phyloP scores from a whole-genome alignment of 371 early-diverging fungal genomes.

The Mucor racemosus region DNA sequence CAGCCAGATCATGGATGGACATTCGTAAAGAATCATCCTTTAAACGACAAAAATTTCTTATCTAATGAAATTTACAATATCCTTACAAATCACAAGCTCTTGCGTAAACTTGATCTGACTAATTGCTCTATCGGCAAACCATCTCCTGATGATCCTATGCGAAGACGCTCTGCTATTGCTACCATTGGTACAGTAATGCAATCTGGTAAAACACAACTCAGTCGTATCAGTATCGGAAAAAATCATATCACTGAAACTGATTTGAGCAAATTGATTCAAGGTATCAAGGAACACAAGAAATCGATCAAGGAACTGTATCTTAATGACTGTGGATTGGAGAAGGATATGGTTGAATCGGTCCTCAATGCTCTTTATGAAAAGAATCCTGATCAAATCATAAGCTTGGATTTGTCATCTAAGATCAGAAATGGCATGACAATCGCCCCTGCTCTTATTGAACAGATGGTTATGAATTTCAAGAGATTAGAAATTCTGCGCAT shows the following conservation, averaged over 20 bases:
- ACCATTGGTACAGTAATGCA: conserved; percentile 31
- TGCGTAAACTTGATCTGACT: conserved; percentile 39
- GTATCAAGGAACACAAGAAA: conserved; percentile 32
- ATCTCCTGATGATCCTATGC: not conserved
- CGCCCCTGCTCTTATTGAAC: conserved; percentile 23
- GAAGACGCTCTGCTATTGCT: conserved; percentile 18
- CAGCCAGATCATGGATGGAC: conserved; percentile 41
- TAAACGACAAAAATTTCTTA: conserved; percentile 26
- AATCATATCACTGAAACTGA: conserved; percentile 36
- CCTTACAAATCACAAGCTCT: conserved; percentile 20
- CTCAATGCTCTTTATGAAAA: conserved; percentile 24
- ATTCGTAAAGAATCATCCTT: not conserved
- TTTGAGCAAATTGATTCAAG: conserved; percentile 29
- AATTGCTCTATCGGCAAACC: conserved; percentile 38
- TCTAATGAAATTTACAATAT: conserved; percentile 38
- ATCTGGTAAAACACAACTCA: conserved; percentile 25
- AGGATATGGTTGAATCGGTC: conserved; percentile 34
- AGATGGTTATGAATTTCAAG: conserved; percentile 29
- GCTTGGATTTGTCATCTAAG: conserved; percentile 30
- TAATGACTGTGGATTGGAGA: conserved; percentile 32
- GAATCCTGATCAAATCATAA: conserved; percentile 20
- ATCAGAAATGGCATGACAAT: conserved; percentile 16
- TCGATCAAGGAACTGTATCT: conserved; percentile 38
- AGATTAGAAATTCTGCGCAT: conserved; percentile 28
- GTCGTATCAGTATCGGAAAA: conserved; percentile 34